Conservation (phyloP, 345 rosid species). For the Balakata baccata region DNA sequence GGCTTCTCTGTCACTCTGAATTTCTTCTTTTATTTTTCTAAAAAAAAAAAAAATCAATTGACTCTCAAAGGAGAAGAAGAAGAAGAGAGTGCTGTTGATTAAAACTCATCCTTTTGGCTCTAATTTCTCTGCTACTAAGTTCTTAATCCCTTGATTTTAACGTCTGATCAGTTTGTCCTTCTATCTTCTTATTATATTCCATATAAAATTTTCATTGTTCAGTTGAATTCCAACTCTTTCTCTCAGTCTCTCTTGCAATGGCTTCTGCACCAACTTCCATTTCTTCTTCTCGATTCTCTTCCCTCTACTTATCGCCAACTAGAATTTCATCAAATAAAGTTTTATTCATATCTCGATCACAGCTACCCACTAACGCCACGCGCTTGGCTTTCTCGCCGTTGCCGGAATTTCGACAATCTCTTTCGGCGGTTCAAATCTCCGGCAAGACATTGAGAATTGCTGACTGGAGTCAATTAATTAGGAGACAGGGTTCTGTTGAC, state of each 20-base stretch:
- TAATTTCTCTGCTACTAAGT: constrained; percentile 17
- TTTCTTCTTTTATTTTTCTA: not conserved
- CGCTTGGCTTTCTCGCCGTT: constrained; percentile 30
- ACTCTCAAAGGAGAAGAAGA: not conserved
- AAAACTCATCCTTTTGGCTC: constrained; percentile 1
- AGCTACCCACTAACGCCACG: constrained; percentile 12
- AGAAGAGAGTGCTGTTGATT: not conserved
- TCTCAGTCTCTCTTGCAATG: too few species aligned
- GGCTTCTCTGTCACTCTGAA: not conserved
- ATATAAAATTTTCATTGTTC: not conserved
- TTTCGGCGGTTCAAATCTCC: constrained; percentile 10
- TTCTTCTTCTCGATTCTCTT: constrained; percentile 32
- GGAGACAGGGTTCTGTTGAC: constrained; percentile 25
- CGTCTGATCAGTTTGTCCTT: not conserved
- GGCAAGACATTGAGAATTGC: constrained; percentile 19
- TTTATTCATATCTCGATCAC: constrained; percentile 21
- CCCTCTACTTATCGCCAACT: constrained; percentile 25
- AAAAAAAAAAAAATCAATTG: too few species aligned
- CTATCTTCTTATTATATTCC: not conserved
- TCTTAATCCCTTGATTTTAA: constrained; percentile 11
- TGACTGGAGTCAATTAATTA: constrained; percentile 22
- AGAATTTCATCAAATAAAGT: constrained; percentile 17
- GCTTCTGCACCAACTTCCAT: constrained; percentile 22
- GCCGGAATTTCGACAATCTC: constrained; percentile 18
- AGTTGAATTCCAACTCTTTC: not conserved